Evolutionary conservation across 202 grass and related monocot genomes (phyloP).

Genomic region (Tripidium arundinaceum): DNA sequence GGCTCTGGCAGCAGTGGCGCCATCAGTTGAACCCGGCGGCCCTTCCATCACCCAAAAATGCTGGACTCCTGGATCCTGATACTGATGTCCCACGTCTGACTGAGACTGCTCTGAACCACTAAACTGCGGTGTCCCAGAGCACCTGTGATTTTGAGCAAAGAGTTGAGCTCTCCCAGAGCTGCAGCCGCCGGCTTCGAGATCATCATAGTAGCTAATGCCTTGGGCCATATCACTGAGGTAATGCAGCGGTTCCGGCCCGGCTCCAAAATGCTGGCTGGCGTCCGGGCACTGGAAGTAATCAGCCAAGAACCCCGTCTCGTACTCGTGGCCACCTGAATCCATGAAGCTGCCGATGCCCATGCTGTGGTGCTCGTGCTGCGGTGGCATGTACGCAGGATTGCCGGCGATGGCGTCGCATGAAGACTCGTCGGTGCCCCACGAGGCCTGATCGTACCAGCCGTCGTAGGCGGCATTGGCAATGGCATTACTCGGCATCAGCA

Average conservation of each 20-base stretch:
- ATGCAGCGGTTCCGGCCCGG: not conserved
- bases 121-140: not conserved
- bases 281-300: not conserved
- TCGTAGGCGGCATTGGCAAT: not conserved
- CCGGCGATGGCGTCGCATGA: not conserved
- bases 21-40: not conserved
- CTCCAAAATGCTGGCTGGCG: not conserved
- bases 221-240: conserved; percentile 23
- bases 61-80: not conserved
- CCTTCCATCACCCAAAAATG: not conserved
- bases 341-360: not conserved
- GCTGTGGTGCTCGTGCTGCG: not conserved
- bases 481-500: not conserved
- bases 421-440: not conserved
- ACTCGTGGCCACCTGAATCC: not conserved
- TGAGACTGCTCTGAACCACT: not conserved
- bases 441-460: not conserved
- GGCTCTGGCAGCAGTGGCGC: not conserved
- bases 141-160: not conserved
- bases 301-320: conserved; percentile 5
- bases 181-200: not conserved
- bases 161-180: not conserved
- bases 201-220: not conserved
- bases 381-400: not conserved
- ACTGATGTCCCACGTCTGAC: not conserved